Conservation (phyloP, 2,329 filamentous ascomycete genomes). For the Cladophialophora carrionii region DNA sequence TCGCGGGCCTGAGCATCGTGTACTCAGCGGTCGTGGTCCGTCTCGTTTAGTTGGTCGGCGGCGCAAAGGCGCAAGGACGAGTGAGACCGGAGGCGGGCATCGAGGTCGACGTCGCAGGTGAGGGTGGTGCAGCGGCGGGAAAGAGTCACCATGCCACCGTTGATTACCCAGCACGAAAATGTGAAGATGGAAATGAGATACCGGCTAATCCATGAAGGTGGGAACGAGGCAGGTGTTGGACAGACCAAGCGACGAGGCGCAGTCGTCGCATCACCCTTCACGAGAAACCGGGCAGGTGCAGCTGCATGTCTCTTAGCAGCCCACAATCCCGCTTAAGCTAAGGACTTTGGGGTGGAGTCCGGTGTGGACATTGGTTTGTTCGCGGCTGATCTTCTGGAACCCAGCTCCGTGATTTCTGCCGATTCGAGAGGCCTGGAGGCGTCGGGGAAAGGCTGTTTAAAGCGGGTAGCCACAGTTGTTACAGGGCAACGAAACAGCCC, state of each 20-base stretch:
- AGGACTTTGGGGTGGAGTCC: constrained; percentile 25
- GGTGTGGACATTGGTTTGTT: constrained; percentile 23
- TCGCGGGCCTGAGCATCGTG: constrained; percentile 82
- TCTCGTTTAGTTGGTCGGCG: constrained; percentile 9
- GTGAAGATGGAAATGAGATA: constrained; percentile 6
- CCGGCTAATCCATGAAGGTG: not conserved
- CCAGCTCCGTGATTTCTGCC: constrained; percentile 2
- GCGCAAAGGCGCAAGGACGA: constrained; percentile 27
- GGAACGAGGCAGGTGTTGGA: constrained; percentile 10
- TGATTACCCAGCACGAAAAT: not conserved
- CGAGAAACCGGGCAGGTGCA: constrained; percentile 21
- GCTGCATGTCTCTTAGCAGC: constrained; percentile 15
- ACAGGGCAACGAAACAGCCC: constrained; percentile 12
- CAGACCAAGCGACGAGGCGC: constrained; percentile 23
- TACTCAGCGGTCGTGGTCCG: constrained; percentile 4
- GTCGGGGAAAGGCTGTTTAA: not conserved
- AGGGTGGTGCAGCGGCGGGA: constrained; percentile 12
- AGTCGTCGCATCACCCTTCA: constrained; percentile 23
- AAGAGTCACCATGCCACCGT: not conserved
- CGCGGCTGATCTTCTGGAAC: constrained; percentile 9
- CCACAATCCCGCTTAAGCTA: not conserved
- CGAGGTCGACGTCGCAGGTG: constrained; percentile 9
- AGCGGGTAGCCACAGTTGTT: not conserved
- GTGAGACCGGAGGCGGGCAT: constrained; percentile 22
- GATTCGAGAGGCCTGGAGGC: not conserved